Percentiles rank a stretch among this genome's conserved stretches.
phyloP scores from a whole-genome alignment of 179 eudicot genomes.

The Beta corolliflora region DNA sequence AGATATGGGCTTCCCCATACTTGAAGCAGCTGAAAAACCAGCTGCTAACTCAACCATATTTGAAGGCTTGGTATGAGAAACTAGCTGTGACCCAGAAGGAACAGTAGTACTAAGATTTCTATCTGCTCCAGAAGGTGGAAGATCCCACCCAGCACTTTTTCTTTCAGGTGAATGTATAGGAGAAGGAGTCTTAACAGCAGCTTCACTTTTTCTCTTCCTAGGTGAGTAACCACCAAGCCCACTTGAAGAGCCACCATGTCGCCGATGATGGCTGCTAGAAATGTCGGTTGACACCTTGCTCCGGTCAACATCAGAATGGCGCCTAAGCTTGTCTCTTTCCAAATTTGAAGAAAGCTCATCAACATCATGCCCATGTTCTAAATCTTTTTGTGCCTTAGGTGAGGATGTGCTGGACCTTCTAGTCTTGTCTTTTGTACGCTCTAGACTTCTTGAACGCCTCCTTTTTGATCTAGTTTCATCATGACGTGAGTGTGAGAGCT shows the following conservation, averaged over 20 bases:
- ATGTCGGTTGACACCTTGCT: slow-evolving; percentile 57
- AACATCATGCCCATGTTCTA: slow-evolving; percentile 47
- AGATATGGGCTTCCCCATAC: slow-evolving; percentile 40
- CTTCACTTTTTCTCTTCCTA: slow-evolving; percentile 85
- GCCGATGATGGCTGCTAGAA: slow-evolving; percentile 49
- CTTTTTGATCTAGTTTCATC: slow-evolving; percentile 61
- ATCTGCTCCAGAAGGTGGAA: slow-evolving; percentile 48
- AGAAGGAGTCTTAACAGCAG: slow-evolving; percentile 85
- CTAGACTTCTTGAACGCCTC: slow-evolving; percentile 81
- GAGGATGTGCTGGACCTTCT: slow-evolving; percentile 64
- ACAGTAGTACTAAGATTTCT: slow-evolving; percentile 31
- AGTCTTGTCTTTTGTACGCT: slow-evolving; percentile 52
- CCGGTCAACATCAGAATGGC: slow-evolving; percentile 57
- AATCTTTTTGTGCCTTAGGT: slow-evolving; percentile 58
- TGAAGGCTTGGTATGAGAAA: slow-evolving; percentile 44
- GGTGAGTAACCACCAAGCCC: slow-evolving; percentile 98
- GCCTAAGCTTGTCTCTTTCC: slow-evolving; percentile 61
- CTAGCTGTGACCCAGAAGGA: slow-evolving; percentile 40
- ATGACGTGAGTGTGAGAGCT: slow-evolving; percentile 35
- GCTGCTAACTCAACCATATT: slow-evolving; percentile 41
- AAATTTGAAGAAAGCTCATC: slow-evolving; percentile 45
- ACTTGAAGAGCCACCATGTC: slow-evolving; percentile 62
- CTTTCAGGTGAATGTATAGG: slow-evolving; percentile 79
- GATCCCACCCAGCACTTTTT: slow-evolving; percentile 77
- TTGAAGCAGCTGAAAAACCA: slow-evolving; percentile 45